Conservation (phyloP, 441 rosid genomes). For the Erodium moschatum region DNA sequence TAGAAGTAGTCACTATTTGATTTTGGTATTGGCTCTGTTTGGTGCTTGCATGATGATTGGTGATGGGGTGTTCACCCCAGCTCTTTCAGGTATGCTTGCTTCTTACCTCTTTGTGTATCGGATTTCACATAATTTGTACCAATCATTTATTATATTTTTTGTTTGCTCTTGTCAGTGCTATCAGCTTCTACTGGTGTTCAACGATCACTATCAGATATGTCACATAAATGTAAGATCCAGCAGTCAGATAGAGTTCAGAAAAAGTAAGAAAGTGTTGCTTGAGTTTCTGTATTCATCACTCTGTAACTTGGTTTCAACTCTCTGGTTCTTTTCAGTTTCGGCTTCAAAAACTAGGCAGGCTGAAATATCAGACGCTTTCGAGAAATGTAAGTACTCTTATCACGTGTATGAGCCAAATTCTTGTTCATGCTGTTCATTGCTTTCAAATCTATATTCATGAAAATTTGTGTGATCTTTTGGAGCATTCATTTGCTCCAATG, state of each 20-base stretch:
- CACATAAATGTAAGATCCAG: constrained; percentile 32
- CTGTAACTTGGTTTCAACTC: constrained; percentile 6
- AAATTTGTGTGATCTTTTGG: too few relatives aligned
- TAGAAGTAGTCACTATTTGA: constrained; percentile 38
- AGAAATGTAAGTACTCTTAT: constrained; percentile 35
- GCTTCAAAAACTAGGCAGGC: constrained; percentile 21
- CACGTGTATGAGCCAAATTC: constrained; percentile 3
- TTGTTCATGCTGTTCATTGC: too few relatives aligned
- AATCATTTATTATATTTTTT: constrained; percentile 7
- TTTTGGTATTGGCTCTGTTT: constrained; percentile 42
- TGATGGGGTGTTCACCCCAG: constrained; percentile 51
- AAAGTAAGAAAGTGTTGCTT: too few relatives aligned
- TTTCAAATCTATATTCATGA: too few relatives aligned
- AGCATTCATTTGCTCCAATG: too few relatives aligned
- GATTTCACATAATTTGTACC: neutral
- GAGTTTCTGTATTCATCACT: neutral
- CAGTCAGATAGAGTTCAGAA: neutral
- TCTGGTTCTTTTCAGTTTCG: constrained; percentile 33
- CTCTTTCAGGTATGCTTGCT: constrained; percentile 42
- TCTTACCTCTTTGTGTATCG: constrained; percentile 1
- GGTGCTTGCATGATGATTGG: constrained; percentile 59
- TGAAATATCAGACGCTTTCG: constrained; percentile 25
- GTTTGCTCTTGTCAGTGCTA: constrained; percentile 30
- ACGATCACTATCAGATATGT: constrained; percentile 30
- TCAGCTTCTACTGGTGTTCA: constrained; percentile 48